Percentiles rank a stretch among this genome's conserved stretches.
Conservation (phyloP, 345 rosid genomes). For the Salix udensis region DNA sequence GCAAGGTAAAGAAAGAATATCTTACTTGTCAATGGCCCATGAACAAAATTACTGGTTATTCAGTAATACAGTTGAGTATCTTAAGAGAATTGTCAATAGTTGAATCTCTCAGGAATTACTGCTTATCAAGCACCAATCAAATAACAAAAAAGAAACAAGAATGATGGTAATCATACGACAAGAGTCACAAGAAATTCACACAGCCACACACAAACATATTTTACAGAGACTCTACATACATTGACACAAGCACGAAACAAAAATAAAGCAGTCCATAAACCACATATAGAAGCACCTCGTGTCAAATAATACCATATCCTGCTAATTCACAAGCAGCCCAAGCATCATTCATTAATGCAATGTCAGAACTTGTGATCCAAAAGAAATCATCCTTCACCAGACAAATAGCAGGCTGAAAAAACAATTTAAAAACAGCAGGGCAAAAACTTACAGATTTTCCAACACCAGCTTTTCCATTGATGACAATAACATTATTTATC, state of each 20-base stretch:
- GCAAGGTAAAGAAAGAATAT: conserved; percentile 5
- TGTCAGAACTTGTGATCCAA: background rate
- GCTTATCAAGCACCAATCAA: background rate
- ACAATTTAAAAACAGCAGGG: background rate
- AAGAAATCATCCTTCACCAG: background rate
- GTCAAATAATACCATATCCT: background rate
- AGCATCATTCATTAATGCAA: too few species aligned
- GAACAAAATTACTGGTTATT: background rate
- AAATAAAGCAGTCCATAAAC: background rate
- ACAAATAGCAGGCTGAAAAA: background rate
- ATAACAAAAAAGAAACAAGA: background rate
- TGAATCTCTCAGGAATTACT: background rate
- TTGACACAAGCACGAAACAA: too few species aligned
- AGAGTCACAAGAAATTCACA: background rate
- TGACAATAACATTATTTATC: conserved; percentile 48
- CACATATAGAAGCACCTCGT: background rate
- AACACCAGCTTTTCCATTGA: conserved; percentile 83
- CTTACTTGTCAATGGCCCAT: background rate
- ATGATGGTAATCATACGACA: too few species aligned
- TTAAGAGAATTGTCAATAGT: background rate
- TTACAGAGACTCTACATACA: too few species aligned
- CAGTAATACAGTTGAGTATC: background rate
- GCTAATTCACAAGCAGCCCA: too few species aligned
- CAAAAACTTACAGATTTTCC: conserved; percentile 78
- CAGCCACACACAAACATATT: background rate